phyloP scores from a whole-genome alignment of 768 basidiomycete genomes.

The Trametes coccinea region DNA sequence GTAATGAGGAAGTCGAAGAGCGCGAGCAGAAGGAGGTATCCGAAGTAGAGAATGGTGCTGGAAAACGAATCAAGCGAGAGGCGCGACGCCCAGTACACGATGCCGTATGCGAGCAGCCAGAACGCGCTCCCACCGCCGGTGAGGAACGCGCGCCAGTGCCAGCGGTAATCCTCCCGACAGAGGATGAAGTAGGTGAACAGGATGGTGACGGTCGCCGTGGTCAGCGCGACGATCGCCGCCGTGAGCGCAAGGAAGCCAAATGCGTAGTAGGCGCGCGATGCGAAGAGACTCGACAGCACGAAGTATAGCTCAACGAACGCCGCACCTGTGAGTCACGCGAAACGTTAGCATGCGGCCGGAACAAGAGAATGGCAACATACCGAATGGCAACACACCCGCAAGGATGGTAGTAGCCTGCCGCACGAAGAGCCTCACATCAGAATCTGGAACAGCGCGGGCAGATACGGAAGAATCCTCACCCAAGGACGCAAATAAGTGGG shows the following conservation, averaged over 20 bases:
- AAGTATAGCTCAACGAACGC: conserved; percentile 96
- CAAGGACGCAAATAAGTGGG: conserved; percentile 84
- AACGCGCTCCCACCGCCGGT: conserved; percentile 90
- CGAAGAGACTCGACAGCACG: conserved; percentile 87
- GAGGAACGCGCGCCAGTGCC: conserved; percentile 96
- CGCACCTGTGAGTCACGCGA: conserved; percentile 56
- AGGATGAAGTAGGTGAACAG: conserved; percentile 88
- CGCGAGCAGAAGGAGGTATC: conserved; percentile 83
- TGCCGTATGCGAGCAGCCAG: conserved; percentile 87
- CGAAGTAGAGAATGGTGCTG: conserved; percentile 82
- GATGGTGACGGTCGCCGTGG: conserved; percentile 89
- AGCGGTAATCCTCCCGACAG: conserved; percentile 96
- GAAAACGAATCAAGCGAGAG: conserved; percentile 83
- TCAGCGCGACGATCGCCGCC: conserved; percentile 77
- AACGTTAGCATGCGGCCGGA: neutral
- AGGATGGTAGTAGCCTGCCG: conserved; percentile 66
- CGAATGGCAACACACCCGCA: conserved; percentile 92
- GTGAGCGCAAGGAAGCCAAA: conserved; percentile 94
- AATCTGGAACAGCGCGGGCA: conserved; percentile 9
- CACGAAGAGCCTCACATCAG: neutral
- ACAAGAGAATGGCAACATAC: conserved; percentile 40
- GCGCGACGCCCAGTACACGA: conserved; percentile 86
- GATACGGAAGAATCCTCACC: conserved; percentile 44
- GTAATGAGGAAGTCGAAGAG: conserved; percentile 88
- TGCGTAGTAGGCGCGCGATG: conserved; percentile 91